Conservation (phyloP, 345 rosid species). For the Melaleuca quinquenervia region DNA sequence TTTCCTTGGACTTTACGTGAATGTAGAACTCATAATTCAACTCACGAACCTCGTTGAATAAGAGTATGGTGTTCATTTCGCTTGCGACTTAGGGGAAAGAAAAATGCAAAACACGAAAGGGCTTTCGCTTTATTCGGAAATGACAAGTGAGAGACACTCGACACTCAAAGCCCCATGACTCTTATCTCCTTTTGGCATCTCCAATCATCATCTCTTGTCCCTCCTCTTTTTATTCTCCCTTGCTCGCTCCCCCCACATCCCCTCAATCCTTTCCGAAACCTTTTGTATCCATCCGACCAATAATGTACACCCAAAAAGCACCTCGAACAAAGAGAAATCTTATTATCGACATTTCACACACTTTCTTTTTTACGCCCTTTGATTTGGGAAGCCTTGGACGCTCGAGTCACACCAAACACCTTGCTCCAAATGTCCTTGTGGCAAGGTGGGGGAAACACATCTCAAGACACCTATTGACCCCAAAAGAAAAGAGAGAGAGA, state of each 20-base stretch:
- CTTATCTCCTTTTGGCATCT: background rate
- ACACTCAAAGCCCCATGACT: background rate
- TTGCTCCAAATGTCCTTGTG: background rate
- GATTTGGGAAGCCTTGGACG: background rate
- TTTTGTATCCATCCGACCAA: background rate
- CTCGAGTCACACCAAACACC: background rate
- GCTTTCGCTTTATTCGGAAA: constrained; percentile 16
- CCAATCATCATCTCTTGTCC: background rate
- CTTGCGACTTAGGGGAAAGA: background rate
- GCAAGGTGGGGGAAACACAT: background rate
- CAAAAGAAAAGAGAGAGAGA: background rate
- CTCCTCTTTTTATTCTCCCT: background rate
- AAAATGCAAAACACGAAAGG: background rate
- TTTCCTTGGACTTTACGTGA: background rate
- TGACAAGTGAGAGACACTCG: constrained; percentile 11
- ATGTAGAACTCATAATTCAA: background rate
- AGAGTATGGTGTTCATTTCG: background rate
- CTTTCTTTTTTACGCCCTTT: background rate
- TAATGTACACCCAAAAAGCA: background rate
- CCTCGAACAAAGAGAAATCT: background rate
- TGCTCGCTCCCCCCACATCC: background rate
- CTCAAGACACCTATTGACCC: background rate
- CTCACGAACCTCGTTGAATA: background rate
- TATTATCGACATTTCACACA: background rate
- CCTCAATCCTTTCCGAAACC: background rate